Evolutionary conservation across 2,329 filamentous ascomycete species (phyloP), one percentile per base, ranked within the genome.

Genomic region (Thermothelomyces thermophilus): DNA sequence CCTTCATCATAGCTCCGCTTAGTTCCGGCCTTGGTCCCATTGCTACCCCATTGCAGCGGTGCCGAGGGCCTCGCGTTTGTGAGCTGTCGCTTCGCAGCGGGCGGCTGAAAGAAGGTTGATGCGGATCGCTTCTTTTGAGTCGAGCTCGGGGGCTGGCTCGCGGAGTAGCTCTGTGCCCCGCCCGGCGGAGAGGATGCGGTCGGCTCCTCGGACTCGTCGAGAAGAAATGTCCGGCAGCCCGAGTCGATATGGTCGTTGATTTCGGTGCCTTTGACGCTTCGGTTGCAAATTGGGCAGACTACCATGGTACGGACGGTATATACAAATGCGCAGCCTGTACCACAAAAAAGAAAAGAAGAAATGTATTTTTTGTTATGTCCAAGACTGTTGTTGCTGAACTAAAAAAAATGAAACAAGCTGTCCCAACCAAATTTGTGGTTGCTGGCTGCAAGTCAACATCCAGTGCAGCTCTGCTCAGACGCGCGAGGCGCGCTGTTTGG

Each of bases 191-290:
- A 40, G 60, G 63, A 41, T 10, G 54, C 37, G 11, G 46, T 19
- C 31, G 39, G 9, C n/a, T 50, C 45, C 30, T 46, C 39, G 30
- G 49, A 48, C n/a, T 57, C 45, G 59, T 83, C 79, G 63, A 85
- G 71, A 55, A 93, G 66, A 64, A 84, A 84, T 31, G 73, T 75
- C 53, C 78, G 68, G 71, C 91, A 97, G 56, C 79, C 79, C 26
- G 88, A 91, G 70, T 97, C 93, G 64, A 97, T 82, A 68, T 97
- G 91, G 58, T 77, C 76, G 70, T 97, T 97, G 73, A 97, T 97
- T 58, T 85, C 79, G 62, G 73, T 71, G 57, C 84, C 71, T 57
- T 80, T 84, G 61, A 93, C 87, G 49, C 76, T 73, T 60, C 86
- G 84, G 63, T 79, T 75, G 72, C 90, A 95, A 58, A 90, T 87